Evolutionary conservation across 345 rosid species (phyloP), one percentile per base, ranked within the genome.

Genomic region (Arabidopsis suecica): DNA sequence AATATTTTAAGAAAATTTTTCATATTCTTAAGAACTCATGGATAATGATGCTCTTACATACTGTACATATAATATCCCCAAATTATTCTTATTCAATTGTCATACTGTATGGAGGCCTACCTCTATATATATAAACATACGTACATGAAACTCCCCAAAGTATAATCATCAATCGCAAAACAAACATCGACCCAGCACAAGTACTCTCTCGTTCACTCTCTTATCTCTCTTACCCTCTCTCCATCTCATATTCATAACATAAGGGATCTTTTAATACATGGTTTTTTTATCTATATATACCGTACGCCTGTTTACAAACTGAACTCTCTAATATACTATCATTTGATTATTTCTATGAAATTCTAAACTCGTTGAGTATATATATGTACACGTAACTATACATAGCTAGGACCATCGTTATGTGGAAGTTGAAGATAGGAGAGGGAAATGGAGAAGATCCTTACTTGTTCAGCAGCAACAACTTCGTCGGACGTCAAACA

Each of bases 351-450:
- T 58, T 14, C 16, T 9, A 9, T 23, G 18, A 60, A 60, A 23
- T 14, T 45, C 8, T 48, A 50, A 44, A 45, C 41, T 42, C 13
- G 7, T 18, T 28, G 20, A 33, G 9, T 48, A 14, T 34, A 10
- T 20, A 4, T 11, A 23, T 54, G 54, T 7, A 44, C 25, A 13
- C 22, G 8, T 60, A 45, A 5, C 10, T 55, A n/a, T 38, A 59
- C 2, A 33, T 10, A 41, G 12, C 12, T 12, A 38, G 65, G 67
- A 66, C 38, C 18, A 14, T 54, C 30, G 45, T 55, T 10, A 81
- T 84, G 86, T 86, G 88, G 86, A 84, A n/a, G 79, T 74, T 86
- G 51, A 84, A 86, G 77, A 40, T 75, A 67, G 86, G 74, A 47
- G 79, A 84, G 51, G 87, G 86, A 28, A 80, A 65, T n/a, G 67